phyloP scores from a whole-genome alignment of 2,329 filamentous ascomycete genomes.

The Xenoacremonium recifei region DNA sequence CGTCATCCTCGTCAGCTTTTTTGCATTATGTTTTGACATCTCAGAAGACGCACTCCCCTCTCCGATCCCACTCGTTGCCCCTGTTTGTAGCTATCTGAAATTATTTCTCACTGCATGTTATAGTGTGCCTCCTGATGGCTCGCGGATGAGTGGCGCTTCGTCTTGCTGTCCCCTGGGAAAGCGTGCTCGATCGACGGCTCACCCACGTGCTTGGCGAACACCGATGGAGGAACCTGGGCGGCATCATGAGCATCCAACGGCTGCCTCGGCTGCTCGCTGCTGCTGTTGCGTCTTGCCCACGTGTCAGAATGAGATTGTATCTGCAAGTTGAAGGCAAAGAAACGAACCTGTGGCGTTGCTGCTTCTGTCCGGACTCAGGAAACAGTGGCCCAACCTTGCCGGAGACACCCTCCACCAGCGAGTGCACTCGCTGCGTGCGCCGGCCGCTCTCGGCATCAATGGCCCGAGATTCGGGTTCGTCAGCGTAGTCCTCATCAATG shows the following conservation, averaged over 20 bases:
- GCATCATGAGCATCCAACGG: slow-evolving; percentile 15
- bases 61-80: too few species aligned
- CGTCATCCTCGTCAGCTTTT: too few species aligned
- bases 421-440: slow-evolving; percentile 13
- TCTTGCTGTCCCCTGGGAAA: slow-evolving; percentile 29
- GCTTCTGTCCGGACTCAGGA: too few species aligned
- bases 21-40: too few species aligned
- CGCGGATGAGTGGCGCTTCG: slow-evolving; percentile 23
- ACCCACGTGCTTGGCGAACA: slow-evolving; percentile 22
- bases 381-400: too few species aligned
- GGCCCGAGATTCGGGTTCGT: slow-evolving; percentile 1
- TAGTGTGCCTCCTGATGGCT: slow-evolving; percentile 33
- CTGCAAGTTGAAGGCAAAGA: too few species aligned
- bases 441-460: slow-evolving; percentile 13
- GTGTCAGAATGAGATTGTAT: too few species aligned
- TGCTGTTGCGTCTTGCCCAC: too few species aligned
- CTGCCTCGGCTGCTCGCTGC: background rate
- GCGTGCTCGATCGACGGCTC: slow-evolving; percentile 29
- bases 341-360: too few species aligned
- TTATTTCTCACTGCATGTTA: slow-evolving; percentile 9
- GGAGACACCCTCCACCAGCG: slow-evolving; percentile 6
- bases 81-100: too few species aligned
- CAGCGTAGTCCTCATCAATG: background rate
- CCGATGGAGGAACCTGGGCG: slow-evolving; percentile 24
- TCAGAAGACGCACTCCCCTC: too few species aligned